Evolutionary conservation across 2,329 filamentous ascomycete species (phyloP).

Genomic region (Diaporthe batatas): DNA sequence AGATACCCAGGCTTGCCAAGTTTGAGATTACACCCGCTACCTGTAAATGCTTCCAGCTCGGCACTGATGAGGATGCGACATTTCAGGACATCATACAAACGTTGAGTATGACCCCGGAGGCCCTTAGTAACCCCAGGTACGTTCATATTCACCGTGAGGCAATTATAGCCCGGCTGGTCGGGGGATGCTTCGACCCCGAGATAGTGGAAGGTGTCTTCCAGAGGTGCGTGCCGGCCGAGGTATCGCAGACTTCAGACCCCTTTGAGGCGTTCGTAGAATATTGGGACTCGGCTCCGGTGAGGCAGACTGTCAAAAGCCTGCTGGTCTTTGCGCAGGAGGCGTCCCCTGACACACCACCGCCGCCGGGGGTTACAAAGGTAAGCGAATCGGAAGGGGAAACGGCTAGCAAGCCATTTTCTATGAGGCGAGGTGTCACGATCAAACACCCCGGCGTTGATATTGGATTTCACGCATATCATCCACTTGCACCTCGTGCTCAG

Average conservation of each 20-base stretch:
- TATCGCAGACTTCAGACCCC: not conserved
- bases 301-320: not conserved
- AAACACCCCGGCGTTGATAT: conserved; percentile 12
- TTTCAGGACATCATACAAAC: not conserved
- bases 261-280: conserved; percentile 3
- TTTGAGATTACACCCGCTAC: conserved; percentile 10
- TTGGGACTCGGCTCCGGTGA: not conserved
- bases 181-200: not conserved
- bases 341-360: not conserved
- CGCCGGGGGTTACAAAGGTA: not conserved
- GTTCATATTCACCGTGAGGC: not conserved
- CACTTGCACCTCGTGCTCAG: not conserved
- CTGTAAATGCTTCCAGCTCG: conserved; percentile 4
- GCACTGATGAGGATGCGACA: not conserved
- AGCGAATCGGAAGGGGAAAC: not conserved
- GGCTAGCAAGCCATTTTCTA: not conserved
- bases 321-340: not conserved
- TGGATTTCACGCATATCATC: conserved; percentile 5
- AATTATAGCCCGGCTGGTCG: not conserved
- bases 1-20: not conserved
- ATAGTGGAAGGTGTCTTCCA: not conserved
- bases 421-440: not conserved
- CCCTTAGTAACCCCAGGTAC: not conserved
- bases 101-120: not conserved
- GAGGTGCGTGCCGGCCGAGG: not conserved